Evolutionary conservation across 192 early-diverging fungal genomes (phyloP).

Genomic region (Chytriomyces confervae): DNA sequence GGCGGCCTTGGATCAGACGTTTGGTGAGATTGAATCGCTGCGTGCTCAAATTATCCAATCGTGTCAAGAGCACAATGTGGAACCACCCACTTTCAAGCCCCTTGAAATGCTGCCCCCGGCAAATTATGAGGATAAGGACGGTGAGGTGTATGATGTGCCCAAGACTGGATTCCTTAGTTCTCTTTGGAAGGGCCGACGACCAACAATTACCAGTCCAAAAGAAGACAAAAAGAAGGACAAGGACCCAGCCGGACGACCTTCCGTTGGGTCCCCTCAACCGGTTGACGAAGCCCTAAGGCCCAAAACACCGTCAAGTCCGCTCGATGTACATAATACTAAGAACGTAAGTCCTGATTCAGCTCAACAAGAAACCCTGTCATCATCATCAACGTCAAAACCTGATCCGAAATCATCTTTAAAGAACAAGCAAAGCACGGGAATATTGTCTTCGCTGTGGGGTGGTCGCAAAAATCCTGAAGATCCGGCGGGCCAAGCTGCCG

Average conservation of each 20-base stretch:
- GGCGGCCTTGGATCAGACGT: constrained; percentile 18
- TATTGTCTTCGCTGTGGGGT: constrained; percentile 23
- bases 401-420: constrained; percentile 19
- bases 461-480: not conserved
- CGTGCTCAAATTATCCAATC: constrained; percentile 13
- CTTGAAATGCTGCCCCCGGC: constrained; percentile 21
- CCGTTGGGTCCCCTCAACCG: not conserved
- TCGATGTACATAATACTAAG: not conserved
- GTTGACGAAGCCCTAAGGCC: not conserved
- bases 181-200: not conserved
- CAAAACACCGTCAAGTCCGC: not conserved
- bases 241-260: not conserved
- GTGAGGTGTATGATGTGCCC: not conserved
- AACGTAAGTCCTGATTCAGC: constrained; percentile 4
- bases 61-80: not conserved
- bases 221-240: not conserved
- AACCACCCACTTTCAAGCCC: constrained; percentile 20
- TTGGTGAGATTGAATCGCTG: constrained; percentile 20
- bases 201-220: not conserved
- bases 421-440: constrained; percentile 30
- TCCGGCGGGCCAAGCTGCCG: not conserved
- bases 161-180: constrained; percentile 4
- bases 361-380: not conserved
- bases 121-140: constrained; percentile 13
- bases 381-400: constrained; percentile 3